phyloP scores from a whole-genome alignment of 768 basidiomycete genomes.

The Myochromella boudieri region DNA sequence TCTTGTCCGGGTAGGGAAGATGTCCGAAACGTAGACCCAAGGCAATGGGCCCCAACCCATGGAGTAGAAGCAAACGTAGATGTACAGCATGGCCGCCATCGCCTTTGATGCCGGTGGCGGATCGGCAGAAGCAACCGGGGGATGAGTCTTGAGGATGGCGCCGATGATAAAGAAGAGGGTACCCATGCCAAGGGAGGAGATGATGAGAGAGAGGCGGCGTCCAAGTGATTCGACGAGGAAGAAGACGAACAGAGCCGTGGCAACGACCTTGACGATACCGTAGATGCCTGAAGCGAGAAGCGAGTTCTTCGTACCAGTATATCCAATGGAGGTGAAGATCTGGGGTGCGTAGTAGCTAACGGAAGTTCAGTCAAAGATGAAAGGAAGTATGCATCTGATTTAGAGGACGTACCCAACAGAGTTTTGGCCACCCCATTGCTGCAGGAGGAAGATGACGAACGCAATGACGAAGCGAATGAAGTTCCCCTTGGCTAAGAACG shows the following conservation, averaged over 20 bases:
- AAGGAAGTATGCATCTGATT: too few species aligned
- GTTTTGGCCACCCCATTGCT: conserved; percentile 87
- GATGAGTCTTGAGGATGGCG: conserved; percentile 75
- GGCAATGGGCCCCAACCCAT: conserved; percentile 75
- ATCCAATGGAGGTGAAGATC: conserved; percentile 74
- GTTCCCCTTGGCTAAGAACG: conserved; percentile 82
- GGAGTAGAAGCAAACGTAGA: conserved; percentile 85
- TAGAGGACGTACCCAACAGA: conserved; percentile 61
- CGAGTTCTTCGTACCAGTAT: conserved; percentile 53
- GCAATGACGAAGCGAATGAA: conserved; percentile 84
- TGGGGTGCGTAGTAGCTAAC: conserved; percentile 69
- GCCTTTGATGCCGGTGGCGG: conserved; percentile 62
- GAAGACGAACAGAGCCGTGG: conserved; percentile 66
- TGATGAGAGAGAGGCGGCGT: conserved; percentile 68
- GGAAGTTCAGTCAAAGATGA: too few species aligned
- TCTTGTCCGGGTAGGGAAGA: conserved; percentile 83
- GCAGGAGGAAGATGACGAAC: conserved; percentile 73
- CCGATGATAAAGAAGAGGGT: conserved; percentile 81
- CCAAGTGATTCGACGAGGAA: conserved; percentile 68
- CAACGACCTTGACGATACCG: conserved; percentile 43
- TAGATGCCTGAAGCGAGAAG: conserved; percentile 76
- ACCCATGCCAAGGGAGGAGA: conserved; percentile 80
- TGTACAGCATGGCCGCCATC: conserved; percentile 85
- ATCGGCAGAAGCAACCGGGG: conserved; percentile 20
- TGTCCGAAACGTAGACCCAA: conserved; percentile 74